Evolutionary conservation across 2,329 filamentous ascomycete species (phyloP), one percentile per base, ranked within the genome.

Genomic region (Tolypocladium guangdongense): DNA sequence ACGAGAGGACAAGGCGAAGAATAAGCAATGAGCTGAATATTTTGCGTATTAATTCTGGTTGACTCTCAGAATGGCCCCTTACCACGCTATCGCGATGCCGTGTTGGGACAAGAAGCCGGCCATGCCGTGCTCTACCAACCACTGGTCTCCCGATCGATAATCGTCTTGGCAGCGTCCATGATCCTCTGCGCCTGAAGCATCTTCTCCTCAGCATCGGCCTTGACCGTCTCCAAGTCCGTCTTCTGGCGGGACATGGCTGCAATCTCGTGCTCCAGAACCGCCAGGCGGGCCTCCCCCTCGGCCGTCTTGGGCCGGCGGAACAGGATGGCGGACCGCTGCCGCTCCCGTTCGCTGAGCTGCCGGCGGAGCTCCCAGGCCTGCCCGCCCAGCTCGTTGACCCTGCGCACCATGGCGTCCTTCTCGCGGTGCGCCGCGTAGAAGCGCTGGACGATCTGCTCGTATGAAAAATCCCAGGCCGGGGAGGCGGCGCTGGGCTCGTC

Each of bases 381-480:
- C 2, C 8, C 33, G 2, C 32, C 36, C 6, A 52, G 41, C 22
- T 47, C 41, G 24, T 18, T 27, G 22, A 30, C 10, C 24, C 24
- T 18, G 24, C 41, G 70, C 2, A 30, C 14, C 24, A 30, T 10
- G 41, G 41, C 41, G 24, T 45, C 41, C 24, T 45, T 45, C 8
- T 45, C 41, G 4, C 14, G 41, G 41, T 14, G 41, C 4, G 41
- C 24, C 30, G 10, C 16, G 16, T 45, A 16, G 16, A n/a, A 45
- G 7, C 14, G 16, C 24, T n/a, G 16, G 16, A 45, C 24, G 16
- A 45, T 45, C 8, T 45, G 24, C 41, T 45, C 41, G 41, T n/a
- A 45, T 5, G 41, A 27, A 7, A 30, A 11, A 8, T 6, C 16
- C 16, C 14, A 18, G 14, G 16, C 14, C 3, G 24, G 7, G 18